Base-by-base conservation (phyloP, 2,329 filamentous ascomycete species). In the Cladosporium sp. region DNA sequence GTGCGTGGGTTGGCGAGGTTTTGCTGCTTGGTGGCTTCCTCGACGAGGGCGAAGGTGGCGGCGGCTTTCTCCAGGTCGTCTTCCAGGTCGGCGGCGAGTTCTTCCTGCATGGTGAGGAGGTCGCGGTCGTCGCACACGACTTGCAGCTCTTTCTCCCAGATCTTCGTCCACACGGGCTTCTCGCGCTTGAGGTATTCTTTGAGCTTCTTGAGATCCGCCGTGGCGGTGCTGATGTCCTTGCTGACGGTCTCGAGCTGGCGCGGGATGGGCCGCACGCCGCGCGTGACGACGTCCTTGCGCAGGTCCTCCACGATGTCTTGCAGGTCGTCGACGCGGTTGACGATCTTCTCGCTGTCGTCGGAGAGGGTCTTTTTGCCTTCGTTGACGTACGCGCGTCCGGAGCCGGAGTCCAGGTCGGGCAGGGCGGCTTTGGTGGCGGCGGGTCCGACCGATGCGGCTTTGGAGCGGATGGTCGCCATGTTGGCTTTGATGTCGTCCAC, bases 11-110 rank as follows among this genome's bases (percentile, higher is more conserved):
- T 85, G 66, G 95, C 89, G 70, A 95, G 64, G 50, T 80, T 88
- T 67, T 99, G 93, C 71, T 97, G 90, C 72, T 95, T 96, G n/a
- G 91, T 97, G 7, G 93, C 93, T 71, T 97, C 88, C 70, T 99
- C 93, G 13, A 99, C 93, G 1, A 99, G 80, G 19, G 89, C 87
- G 64, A 99, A 96, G 0, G 93, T 97, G 69, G 95, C 87, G 1
- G 85, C 84, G 1, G 92, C 91, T 73, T 97, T 96, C 67, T 97
- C 91, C 41, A 99, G 76, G 72, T 99, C 93, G 64, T 96, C 91
- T 63, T 93, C 84, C 56, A 99, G 73, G 73, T 99, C 93, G 39
- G 91, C 83, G 57, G 92, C 86, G 56, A 99, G 80, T 61, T 97
- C 93, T 73, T 99, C 93, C 76, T 96, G 92, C 77, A 97, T 87